Percentiles rank a stretch among this genome's conserved stretches.
Evolutionary conservation across 768 basidiomycete species (phyloP).

Genomic region (Xerocomellus chrysenteron): DNA sequence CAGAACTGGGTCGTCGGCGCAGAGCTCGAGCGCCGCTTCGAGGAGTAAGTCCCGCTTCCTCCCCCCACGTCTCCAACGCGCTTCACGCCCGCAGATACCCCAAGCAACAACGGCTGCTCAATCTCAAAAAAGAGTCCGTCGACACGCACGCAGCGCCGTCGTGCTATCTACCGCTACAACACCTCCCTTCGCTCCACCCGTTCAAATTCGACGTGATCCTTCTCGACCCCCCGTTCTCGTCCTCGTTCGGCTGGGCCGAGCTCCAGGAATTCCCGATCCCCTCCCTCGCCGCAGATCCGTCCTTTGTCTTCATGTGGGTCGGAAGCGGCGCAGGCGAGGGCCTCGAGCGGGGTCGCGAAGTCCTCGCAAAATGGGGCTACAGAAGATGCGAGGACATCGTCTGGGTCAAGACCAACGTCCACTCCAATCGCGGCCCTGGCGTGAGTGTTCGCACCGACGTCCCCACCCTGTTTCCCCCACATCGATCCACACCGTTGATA

Average conservation of each 20-base stretch:
- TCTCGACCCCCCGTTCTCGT: slow-evolving; percentile 87
- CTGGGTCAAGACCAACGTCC: slow-evolving; percentile 92
- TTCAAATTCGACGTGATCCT: slow-evolving; percentile 89
- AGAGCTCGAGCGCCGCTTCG: slow-evolving; percentile 83
- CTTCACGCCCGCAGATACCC: slow-evolving; percentile 66
- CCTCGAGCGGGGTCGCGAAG: slow-evolving; percentile 86
- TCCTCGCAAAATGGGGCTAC: slow-evolving; percentile 93
- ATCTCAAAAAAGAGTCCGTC: slow-evolving; percentile 80
- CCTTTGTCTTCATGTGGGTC: slow-evolving; percentile 95
- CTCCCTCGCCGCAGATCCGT: slow-evolving; percentile 82
- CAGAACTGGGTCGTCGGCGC: slow-evolving; percentile 92
- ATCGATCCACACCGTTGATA: neutral
- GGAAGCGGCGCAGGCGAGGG: slow-evolving; percentile 89
- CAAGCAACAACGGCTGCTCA: slow-evolving; percentile 82
- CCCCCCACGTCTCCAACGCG: neutral
- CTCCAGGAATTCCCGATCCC: slow-evolving; percentile 82
- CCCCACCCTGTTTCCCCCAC: neutral
- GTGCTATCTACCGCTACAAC: slow-evolving; percentile 63
- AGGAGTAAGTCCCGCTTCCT: slow-evolving; percentile 70
- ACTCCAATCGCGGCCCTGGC: slow-evolving; percentile 69
- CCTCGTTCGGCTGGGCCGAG: slow-evolving; percentile 82
- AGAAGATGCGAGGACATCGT: slow-evolving; percentile 96
- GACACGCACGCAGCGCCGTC: slow-evolving; percentile 69
- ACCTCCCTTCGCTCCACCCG: slow-evolving; percentile 54
- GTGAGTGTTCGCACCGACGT: slow-evolving; percentile 39